Base-by-base conservation (phyloP, 129 eudicot genomes). In the Tagetes erecta region DNA sequence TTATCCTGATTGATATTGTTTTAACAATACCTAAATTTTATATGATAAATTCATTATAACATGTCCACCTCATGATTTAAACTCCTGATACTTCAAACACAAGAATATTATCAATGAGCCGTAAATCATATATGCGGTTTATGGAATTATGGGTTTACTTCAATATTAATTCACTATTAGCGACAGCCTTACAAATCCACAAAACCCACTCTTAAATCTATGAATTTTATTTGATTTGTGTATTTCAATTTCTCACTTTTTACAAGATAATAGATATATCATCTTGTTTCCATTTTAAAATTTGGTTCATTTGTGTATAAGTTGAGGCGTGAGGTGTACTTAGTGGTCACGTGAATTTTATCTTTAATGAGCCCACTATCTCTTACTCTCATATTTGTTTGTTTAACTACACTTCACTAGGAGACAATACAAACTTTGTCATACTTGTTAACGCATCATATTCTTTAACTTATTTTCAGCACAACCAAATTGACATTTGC, bases 281-380 rank as follows among this genome's bases (percentile, higher is more conserved):
- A 1, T 9, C 11, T 49, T 52, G 34, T 52, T 52, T 55, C 62
- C 30, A 1, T 27, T 27, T 1, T 7, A 0, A 56, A n/a, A 56
- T 56, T 56, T 56, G 63, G 36, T 30, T 56, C 12, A 30, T 56
- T 56, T 56, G 63, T 56, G 63, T 56, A 56, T 7, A 56, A 30
- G 31, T 56, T 56, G 36, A 56, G 13, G 13, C 7, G 63, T 6
- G 3, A 8, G 6, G 6, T 2, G 27, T 8, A 44, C 9, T 6
- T 44, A 56, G 63, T 56, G 63, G 38, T 56, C 63, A 56, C 11
- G 36, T 56, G 62, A 56, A 56, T 55, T 7, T 11, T 3, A 30
- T 5, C 13, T 30, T 51, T 6, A 51, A 51, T 12, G n/a, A 2
- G 57, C 57, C 57, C 57, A 12, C 57, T 51, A 13, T 51, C 57